phyloP scores from a whole-genome alignment of 2,329 filamentous ascomycete species.

The Mollisiaceae sp. region DNA sequence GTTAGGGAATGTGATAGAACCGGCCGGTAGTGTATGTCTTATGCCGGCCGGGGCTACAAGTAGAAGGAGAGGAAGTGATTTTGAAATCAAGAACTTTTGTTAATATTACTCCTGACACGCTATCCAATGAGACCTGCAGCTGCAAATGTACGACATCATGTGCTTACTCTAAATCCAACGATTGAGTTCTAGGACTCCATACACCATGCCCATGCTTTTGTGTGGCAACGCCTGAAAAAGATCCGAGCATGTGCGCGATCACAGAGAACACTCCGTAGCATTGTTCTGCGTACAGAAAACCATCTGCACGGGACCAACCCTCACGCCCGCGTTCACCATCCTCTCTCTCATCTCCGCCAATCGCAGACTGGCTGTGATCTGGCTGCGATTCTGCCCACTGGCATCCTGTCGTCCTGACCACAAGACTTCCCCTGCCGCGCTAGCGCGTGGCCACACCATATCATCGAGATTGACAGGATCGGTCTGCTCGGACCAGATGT shows the following conservation, averaged over 20 bases:
- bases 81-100: background rate
- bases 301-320: constrained; percentile 72
- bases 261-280: constrained; percentile 50
- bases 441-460: constrained; percentile 78
- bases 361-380: constrained; percentile 71
- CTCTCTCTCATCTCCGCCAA: constrained; percentile 79
- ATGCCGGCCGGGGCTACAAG: background rate
- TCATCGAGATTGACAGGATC: constrained; percentile 77
- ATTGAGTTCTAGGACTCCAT: no score
- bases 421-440: constrained; percentile 76
- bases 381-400: constrained; percentile 70
- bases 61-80: background rate
- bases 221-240: background rate
- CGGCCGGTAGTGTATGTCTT: background rate
- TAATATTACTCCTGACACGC: background rate
- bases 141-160: background rate
- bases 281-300: constrained; percentile 71
- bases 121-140: background rate
- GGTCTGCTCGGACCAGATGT: constrained; percentile 82
- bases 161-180: no score
- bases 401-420: constrained; percentile 77
- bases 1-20: background rate
- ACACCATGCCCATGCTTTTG: background rate
- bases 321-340: constrained; percentile 70
- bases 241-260: background rate